These are phyloP conservation scores for Lophiotrema nucula DNA, from an alignment of 495 filamentous ascomycete species.

Conservation along the genomic window DNA sequence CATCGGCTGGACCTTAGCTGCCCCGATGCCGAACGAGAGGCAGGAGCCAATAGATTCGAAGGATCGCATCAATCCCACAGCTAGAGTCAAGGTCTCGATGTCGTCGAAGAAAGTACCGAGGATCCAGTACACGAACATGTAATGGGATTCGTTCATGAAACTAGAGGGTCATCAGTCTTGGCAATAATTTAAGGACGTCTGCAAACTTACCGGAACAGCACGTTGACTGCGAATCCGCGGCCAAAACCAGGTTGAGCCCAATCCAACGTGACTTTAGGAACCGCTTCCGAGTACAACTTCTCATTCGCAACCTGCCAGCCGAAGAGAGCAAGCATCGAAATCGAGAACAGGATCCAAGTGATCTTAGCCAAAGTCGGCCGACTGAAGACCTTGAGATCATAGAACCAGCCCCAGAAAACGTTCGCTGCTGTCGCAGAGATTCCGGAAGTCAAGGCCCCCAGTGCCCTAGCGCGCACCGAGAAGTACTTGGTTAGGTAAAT, in stretches of 20 bases:
- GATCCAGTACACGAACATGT: constrained; percentile 52
- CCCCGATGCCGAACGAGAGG: constrained; percentile 52
- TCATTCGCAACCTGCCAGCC: constrained; percentile 46
- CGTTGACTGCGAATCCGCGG: constrained; percentile 44
- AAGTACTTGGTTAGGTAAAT: constrained; percentile 63
- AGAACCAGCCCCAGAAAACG: constrained; percentile 49
- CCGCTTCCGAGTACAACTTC: constrained; percentile 37
- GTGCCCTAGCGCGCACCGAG: constrained; percentile 53
- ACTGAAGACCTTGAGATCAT: constrained; percentile 44
- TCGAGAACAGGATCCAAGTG: constrained; percentile 38
- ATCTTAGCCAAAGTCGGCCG: constrained; percentile 40
- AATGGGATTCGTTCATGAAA: constrained; percentile 48
- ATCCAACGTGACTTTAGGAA: constrained; percentile 40
- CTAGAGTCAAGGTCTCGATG: constrained; percentile 48
- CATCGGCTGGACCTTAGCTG: constrained; percentile 44
- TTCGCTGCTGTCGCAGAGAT: constrained; percentile 51
- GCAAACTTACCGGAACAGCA: constrained; percentile 39
- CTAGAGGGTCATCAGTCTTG: constrained; percentile 6
- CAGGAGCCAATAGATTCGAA: constrained; percentile 52
- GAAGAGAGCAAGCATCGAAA: constrained; percentile 34
- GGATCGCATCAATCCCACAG: constrained; percentile 50
- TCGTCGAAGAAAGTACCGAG: constrained; percentile 52
- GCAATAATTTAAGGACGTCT: constrained; percentile 4
- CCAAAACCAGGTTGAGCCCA: constrained; percentile 45
- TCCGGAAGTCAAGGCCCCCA: constrained; percentile 51